Conservation (phyloP, 2,329 filamentous ascomycete species). For the Annulohypoxylon truncatum region DNA sequence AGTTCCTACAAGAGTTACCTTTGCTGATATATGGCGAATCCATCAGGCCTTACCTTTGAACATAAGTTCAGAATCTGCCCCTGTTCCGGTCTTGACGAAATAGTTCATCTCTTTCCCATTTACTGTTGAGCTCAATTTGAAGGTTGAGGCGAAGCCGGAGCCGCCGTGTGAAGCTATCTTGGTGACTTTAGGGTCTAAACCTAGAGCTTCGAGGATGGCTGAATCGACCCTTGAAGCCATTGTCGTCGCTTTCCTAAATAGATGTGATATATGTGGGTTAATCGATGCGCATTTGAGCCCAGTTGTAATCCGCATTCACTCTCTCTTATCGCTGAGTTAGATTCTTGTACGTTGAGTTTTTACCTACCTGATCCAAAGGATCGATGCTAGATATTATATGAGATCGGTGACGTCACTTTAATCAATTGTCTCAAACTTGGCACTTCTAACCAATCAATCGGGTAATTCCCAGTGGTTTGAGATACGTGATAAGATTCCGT, state of each 20-base stretch:
- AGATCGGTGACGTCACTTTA: slow-evolving; percentile 25
- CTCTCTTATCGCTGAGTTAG: neutral
- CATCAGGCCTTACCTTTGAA: slow-evolving; percentile 67
- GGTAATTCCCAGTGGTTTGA: neutral
- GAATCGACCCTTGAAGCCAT: slow-evolving; percentile 68
- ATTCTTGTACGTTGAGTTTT: neutral
- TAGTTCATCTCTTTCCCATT: slow-evolving; percentile 66
- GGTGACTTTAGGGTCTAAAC: slow-evolving; percentile 65
- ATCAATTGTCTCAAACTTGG: neutral
- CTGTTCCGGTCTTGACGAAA: slow-evolving; percentile 78
- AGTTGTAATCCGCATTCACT: slow-evolving; percentile 20
- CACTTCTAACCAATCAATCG: neutral
- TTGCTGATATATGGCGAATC: slow-evolving; percentile 47
- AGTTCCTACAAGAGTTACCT: slow-evolving; percentile 43
- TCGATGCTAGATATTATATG: neutral
- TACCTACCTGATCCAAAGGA: neutral
- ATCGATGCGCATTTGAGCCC: slow-evolving; percentile 5
- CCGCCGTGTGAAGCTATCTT: slow-evolving; percentile 71
- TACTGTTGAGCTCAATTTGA: slow-evolving; percentile 61
- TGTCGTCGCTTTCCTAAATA: slow-evolving; percentile 11
- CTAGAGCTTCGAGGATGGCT: slow-evolving; percentile 70
- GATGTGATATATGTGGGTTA: neutral
- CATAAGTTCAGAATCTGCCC: slow-evolving; percentile 72
- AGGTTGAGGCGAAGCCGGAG: slow-evolving; percentile 76
- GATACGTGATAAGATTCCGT: neutral